A percentile compares a stretch with the other conserved stretches of the same genome.
Evolutionary conservation across 768 basidiomycete genomes (phyloP).

Genomic region (Epithele typhae): DNA sequence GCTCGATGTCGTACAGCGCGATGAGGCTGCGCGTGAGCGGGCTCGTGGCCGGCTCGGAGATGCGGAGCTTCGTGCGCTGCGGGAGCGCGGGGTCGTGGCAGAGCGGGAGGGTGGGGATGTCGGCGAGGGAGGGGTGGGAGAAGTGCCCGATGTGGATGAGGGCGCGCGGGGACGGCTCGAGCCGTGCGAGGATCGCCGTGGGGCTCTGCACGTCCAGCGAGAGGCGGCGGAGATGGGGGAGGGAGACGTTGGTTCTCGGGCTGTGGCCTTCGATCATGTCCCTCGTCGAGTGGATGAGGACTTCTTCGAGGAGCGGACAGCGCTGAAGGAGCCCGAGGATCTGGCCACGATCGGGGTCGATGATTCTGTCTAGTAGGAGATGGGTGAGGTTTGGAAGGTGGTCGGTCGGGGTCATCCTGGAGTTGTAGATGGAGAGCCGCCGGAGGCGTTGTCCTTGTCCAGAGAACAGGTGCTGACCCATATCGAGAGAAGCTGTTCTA

Average conservation of each 20-base stretch:
- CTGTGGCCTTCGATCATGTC: neutral
- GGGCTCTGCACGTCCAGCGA: neutral
- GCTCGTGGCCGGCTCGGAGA: neutral
- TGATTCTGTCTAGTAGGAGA: neutral
- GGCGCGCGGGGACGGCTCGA: neutral
- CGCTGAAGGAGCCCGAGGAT: neutral
- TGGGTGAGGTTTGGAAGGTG: neutral
- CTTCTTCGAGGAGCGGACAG: neutral
- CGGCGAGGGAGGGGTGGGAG: neutral
- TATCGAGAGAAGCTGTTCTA: neutral
- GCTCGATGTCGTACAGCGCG: neutral
- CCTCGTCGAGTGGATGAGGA: neutral
- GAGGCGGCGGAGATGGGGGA: neutral
- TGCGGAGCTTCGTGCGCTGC: neutral
- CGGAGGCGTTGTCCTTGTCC: neutral
- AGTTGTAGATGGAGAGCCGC: neutral
- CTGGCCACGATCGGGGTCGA: neutral
- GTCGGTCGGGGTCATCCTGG: neutral
- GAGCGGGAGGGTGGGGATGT: neutral
- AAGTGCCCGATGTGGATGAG: neutral
- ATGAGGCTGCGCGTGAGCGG: neutral
- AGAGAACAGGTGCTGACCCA: neutral
- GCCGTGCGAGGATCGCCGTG: neutral
- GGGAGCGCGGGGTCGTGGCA: neutral
- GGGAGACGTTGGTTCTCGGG: neutral